These are phyloP conservation scores for Periglandula ipomoeae DNA, from an alignment of 2,329 filamentous ascomycete species.

Conservation along the genomic window DNA sequence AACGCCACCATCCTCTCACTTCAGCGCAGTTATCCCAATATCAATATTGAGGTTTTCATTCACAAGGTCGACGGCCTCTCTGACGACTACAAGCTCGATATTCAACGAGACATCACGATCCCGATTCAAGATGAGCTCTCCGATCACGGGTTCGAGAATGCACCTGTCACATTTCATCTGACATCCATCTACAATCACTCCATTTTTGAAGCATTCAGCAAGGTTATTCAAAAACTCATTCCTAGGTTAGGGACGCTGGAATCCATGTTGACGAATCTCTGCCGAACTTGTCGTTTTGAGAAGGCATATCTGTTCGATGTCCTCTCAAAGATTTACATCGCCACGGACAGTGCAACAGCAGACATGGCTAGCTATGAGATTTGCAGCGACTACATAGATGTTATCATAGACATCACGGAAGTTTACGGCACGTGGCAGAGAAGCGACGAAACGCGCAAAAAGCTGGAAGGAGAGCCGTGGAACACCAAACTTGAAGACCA, in stretches of 20 bases:
- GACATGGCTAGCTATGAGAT: conserved; percentile 97
- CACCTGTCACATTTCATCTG: conserved; percentile 87
- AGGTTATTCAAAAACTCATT: conserved; percentile 96
- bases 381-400: conserved; percentile 96
- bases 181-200: conserved; percentile 98
- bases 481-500: conserved; percentile 55
- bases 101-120: conserved; percentile 93
- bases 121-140: conserved; percentile 93
- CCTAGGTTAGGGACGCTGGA: conserved; percentile 89
- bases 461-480: conserved; percentile 52
- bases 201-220: conserved; percentile 96
- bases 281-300: conserved; percentile 88
- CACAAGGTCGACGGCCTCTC: conserved; percentile 98
- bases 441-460: conserved; percentile 42
- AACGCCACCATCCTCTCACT: conserved; percentile 85
- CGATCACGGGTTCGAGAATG: conserved; percentile 87
- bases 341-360: conserved; percentile 84
- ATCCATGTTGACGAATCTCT: conserved; percentile 86
- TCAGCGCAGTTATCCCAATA: conserved; percentile 79
- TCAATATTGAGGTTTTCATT: conserved; percentile 97
- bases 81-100: conserved; percentile 93
- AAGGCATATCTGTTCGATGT: conserved; percentile 98
- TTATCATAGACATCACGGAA: conserved; percentile 94
- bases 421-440: conserved; percentile 75
- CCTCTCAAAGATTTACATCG: conserved; percentile 96